A percentile compares a stretch with the other conserved stretches of the same genome.
Conservation (phyloP, 768 basidiomycete genomes). For the Daedaleopsis sinensis region DNA sequence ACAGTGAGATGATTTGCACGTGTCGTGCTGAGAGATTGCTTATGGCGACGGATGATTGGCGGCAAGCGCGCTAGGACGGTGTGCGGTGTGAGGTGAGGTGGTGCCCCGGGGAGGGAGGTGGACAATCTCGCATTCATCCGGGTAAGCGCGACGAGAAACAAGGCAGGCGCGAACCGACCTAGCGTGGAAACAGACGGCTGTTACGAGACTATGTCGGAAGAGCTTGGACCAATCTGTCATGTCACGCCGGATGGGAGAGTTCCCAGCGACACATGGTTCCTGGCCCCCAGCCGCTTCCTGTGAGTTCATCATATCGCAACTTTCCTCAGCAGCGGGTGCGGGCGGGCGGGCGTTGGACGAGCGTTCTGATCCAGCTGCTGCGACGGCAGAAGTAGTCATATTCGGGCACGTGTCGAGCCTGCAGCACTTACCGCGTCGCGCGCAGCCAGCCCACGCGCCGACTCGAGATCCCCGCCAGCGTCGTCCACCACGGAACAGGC, state of each 20-base stretch:
- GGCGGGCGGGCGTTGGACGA: not conserved
- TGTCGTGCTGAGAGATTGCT: constrained; percentile 1
- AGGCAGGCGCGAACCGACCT: constrained; percentile 1
- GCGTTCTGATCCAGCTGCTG: not conserved
- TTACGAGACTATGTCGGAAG: constrained; percentile 11
- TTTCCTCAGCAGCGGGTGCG: not conserved
- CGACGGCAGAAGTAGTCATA: constrained; percentile 21
- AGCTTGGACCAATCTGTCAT: constrained; percentile 19
- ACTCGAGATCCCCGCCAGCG: not conserved
- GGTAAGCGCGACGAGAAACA: not conserved
- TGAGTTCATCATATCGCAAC: not conserved
- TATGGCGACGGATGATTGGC: not conserved
- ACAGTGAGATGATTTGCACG: constrained; percentile 15
- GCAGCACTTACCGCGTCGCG: constrained; percentile 8
- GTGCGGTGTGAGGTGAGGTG: not conserved
- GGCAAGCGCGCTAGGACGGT: not conserved
- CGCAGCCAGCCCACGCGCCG: constrained; percentile 1
- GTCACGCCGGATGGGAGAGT: constrained; percentile 19
- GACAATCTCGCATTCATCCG: not conserved
- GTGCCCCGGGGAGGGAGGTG: not conserved
- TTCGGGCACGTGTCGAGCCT: constrained; percentile 20
- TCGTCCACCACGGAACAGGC: no score
- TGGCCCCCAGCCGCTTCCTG: constrained; percentile 3
- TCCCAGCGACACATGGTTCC: constrained; percentile 16
- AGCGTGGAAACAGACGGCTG: constrained; percentile 7